Percentiles rank a stretch among this genome's conserved stretches.
These are phyloP conservation scores for Scleroderma citrinum DNA, from an alignment of 768 basidiomycete species.

Conservation along the genomic window DNA sequence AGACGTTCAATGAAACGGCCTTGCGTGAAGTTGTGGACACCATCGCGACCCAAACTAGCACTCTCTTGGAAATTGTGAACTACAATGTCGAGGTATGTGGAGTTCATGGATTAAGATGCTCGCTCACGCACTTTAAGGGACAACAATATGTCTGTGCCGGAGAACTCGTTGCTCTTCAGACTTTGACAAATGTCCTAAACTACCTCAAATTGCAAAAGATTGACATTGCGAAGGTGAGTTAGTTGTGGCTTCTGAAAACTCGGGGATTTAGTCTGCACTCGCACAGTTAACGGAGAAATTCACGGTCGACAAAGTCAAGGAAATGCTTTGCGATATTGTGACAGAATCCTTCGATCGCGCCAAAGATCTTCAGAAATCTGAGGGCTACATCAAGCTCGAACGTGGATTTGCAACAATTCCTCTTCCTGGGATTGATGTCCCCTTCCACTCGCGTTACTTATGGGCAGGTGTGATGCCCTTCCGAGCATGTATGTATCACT, in stretches of 20 bases:
- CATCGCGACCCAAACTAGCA: constrained; percentile 69
- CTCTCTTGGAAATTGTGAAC: constrained; percentile 96
- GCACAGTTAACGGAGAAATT: constrained; percentile 78
- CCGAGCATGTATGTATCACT: constrained; percentile 72
- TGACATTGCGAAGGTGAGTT: constrained; percentile 71
- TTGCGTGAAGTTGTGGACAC: constrained; percentile 96
- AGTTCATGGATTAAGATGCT: neutral
- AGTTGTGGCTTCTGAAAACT: constrained; percentile 2
- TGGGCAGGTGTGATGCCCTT: constrained; percentile 99
- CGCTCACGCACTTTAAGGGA: constrained; percentile 47
- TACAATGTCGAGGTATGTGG: constrained; percentile 78
- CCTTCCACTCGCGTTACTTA: constrained; percentile 98
- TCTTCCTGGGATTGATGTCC: constrained; percentile 95
- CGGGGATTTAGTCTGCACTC: neutral
- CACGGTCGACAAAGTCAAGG: constrained; percentile 89
- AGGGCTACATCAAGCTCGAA: constrained; percentile 90
- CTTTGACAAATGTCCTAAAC: constrained; percentile 94
- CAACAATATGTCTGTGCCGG: constrained; percentile 99
- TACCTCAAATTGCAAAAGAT: constrained; percentile 96
- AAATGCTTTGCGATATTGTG: constrained; percentile 92
- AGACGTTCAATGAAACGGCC: constrained; percentile 90
- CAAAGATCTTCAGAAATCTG: constrained; percentile 67
- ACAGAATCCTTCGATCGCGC: constrained; percentile 74
- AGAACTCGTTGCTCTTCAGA: constrained; percentile 88
- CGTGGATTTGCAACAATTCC: constrained; percentile 96